Evolutionary conservation across 1,284 basidiomycete genomes (phyloP).

Genomic region (Paramarasmius palmivorus): DNA sequence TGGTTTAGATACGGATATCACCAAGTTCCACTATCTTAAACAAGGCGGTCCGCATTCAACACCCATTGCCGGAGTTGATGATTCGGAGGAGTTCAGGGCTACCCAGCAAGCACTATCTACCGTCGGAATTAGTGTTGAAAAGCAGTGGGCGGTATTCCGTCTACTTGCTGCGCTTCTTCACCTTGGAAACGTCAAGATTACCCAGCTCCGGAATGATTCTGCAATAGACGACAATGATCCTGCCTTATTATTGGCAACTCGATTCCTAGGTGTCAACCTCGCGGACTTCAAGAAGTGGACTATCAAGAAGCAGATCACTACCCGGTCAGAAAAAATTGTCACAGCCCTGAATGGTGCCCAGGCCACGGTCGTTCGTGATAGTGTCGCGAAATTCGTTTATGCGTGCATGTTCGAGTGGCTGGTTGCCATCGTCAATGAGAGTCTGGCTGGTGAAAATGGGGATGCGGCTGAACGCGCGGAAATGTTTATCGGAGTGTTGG

Average conservation of each 20-base stretch:
- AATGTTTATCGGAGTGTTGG: constrained; percentile 99
- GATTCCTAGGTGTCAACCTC: constrained; percentile 87
- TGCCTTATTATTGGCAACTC: constrained; percentile 79
- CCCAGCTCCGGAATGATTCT: constrained; percentile 81
- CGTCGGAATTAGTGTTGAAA: constrained; percentile 95
- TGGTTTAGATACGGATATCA: constrained; percentile 83
- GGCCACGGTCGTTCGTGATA: constrained; percentile 94
- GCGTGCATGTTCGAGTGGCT: constrained; percentile 99
- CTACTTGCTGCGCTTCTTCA: constrained; percentile 93
- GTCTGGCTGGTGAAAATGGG: constrained; percentile 87
- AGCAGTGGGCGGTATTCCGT: constrained; percentile 98
- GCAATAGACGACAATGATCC: constrained; percentile 85
- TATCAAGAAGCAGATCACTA: constrained; percentile 95
- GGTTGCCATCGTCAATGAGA: constrained; percentile 95
- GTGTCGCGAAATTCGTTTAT: constrained; percentile 98
- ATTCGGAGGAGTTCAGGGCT: constrained; percentile 90
- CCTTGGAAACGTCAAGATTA: constrained; percentile 94
- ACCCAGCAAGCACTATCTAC: constrained; percentile 96
- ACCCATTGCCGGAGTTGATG: constrained; percentile 90
- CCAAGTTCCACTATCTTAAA: constrained; percentile 90
- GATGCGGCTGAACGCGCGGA: constrained; percentile 85
- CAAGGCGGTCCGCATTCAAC: constrained; percentile 90
- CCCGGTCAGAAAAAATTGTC: constrained; percentile 94
- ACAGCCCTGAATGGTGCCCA: constrained; percentile 85
- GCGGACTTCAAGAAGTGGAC: constrained; percentile 99